These are phyloP conservation scores for Lathyrus tuberosus DNA, from an alignment of 306 rosid species.

Conservation along the genomic window DNA sequence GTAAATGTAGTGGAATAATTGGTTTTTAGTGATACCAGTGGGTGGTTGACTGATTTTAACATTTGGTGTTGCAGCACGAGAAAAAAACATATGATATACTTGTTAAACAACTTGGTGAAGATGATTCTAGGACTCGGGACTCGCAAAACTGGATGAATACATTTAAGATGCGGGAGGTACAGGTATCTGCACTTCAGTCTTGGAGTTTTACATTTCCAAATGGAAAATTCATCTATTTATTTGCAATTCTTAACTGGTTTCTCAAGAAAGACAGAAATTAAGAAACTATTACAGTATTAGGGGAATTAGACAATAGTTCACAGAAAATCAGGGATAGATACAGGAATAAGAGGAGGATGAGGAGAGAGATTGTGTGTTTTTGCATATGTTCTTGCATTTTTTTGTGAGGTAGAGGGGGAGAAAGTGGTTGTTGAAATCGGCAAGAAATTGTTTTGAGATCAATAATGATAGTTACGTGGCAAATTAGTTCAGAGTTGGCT, in stretches of 20 bases:
- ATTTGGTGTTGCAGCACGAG: conserved; percentile 73
- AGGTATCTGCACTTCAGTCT: conserved; percentile 53
- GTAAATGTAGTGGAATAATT: conserved; percentile 42
- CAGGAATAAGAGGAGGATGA: neutral
- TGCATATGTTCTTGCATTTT: neutral
- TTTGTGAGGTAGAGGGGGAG: neutral
- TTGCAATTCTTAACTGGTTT: neutral
- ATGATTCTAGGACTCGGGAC: conserved; percentile 93
- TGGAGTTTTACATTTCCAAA: neutral
- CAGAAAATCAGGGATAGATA: too few species aligned
- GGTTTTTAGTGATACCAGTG: neutral
- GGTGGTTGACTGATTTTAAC: conserved; percentile 31
- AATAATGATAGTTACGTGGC: neutral
- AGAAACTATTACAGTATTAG: neutral
- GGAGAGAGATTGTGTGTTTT: neutral
- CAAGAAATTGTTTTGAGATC: neutral
- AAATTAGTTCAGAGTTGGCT: neutral
- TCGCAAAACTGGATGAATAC: conserved; percentile 97
- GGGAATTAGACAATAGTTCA: neutral
- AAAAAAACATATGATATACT: conserved; percentile 92
- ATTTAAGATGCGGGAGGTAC: conserved; percentile 91
- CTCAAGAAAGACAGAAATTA: neutral
- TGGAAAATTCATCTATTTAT: conserved; percentile 1
- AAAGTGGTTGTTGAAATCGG: neutral
- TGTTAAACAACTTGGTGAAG: conserved; percentile 97